Base-by-base conservation (phyloP, 345 rosid species). In the Excoecaria agallocha region DNA sequence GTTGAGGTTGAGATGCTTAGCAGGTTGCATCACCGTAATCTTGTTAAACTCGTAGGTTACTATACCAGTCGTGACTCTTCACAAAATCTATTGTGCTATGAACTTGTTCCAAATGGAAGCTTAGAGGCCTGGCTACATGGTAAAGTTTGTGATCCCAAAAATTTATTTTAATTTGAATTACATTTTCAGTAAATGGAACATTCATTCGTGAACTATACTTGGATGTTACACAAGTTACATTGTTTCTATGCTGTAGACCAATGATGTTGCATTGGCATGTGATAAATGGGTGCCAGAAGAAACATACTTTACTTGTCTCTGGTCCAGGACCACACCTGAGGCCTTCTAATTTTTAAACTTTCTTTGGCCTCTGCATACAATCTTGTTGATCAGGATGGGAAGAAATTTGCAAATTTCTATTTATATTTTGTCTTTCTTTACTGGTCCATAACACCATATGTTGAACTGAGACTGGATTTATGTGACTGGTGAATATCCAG, bases 1-100 rank as follows among this genome's bases (percentile, higher is more conserved):
- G 98, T 94, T 69, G 98, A 94, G 90, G 94, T 94, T 81, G 98
- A 94, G 85, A 94, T 94, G 98, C 91, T 94, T 71, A 94, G 98
- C 86, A 88, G 98, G 83, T 87, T 94, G 88, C 98, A 94, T 86
- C 98, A 94, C 80, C 98, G 98, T 74, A 94, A 94, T 83, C 95
- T 94, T 81, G 98, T 94, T 79, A 94, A 94, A 84, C 98, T 92
- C 74, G 96, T 93, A 57, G 99, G 99, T 82, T 95, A 95, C 84
- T 90, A 89, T 77, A 90, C 93, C 75, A 93, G 82, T 77, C 96
- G 90, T 2, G 97, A 93, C 75, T 85, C 98, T 83, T 91, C 96
- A 49, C 97, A 95, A 68, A 89, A 95, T 83, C 86, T 95, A 24
- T 93, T 95, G 62, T 95, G 97, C 79, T 95, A 95, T 73, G 99